Evolutionary conservation across 768 basidiomycete species (phyloP), one percentile per base, ranked within the genome.

Genomic region (Phlegmacium glaucopus): DNA sequence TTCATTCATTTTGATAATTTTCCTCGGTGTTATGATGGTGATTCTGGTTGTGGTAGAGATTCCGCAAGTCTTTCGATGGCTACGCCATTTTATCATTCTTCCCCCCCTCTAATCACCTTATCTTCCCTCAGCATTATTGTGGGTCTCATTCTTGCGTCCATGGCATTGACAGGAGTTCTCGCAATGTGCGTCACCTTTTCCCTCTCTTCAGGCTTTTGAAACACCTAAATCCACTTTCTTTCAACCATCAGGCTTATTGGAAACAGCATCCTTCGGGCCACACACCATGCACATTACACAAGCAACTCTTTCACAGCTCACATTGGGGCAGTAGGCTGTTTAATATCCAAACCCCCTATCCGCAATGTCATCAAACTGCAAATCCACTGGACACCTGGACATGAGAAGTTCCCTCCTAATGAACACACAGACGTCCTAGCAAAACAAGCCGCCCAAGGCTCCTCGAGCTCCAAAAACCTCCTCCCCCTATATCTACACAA

Each of bases 201-300:
- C 30, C 13, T 32, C 30, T 8, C 8, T 13, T 32, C 30, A 32
- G 9, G 30, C 30, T 13, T 8, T 13, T 32, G n/a, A n/a, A n/a
- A n/a, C n/a, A n/a, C n/a, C n/a, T 8, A 32, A 32, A 8, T 32
- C 9, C 8, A 8, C 13, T 32, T 32, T n/a, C n/a, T 8, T 32
- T 32, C 9, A 13, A 8, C n/a, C n/a, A n/a, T n/a, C n/a, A 62
- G 59, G 37, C 29, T 62, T 9, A 51, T 56, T 29, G 61, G 61
- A 1, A 62, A 62, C 43, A 51, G 37, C 3, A 55, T 62, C 26
- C 51, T 62, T 3, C 50, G 52, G 11, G 54, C 52, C 9, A 48
- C 52, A 2, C 45, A 54, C 17, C 52, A 45, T 9, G 30, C 42
- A 13, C 54, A 58, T 25, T 61, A 61, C 36, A 57, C 54, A 3